A percentile compares a stretch with the other conserved stretches of the same genome.
Conservation (phyloP, 73 alveolate species). For the Paramecium octaurelia region DNA sequence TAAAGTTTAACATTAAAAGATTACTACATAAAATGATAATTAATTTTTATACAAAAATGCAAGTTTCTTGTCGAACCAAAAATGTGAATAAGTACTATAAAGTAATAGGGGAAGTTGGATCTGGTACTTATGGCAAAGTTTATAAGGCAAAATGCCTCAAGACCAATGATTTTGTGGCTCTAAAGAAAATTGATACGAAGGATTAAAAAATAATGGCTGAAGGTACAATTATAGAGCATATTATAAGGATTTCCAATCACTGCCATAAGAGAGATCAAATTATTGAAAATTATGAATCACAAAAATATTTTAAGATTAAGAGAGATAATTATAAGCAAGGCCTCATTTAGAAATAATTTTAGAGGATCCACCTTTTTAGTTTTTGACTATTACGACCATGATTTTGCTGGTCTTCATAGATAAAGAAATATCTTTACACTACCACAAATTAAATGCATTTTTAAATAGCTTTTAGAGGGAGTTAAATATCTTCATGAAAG, state of each 20-base stretch:
- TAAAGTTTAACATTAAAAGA: neutral
- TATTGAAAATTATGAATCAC: slow-evolving; percentile 89
- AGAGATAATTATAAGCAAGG: slow-evolving; percentile 86
- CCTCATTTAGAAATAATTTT: slow-evolving; percentile 71
- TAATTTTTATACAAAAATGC: neutral
- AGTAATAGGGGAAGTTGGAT: slow-evolving; percentile 76
- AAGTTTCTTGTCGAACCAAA: slow-evolving; percentile 52
- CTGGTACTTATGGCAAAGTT: slow-evolving; percentile 96
- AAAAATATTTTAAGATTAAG: slow-evolving; percentile 87
- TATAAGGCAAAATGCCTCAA: slow-evolving; percentile 83
- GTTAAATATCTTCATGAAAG: slow-evolving; percentile 81
- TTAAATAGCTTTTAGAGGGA: slow-evolving; percentile 76
- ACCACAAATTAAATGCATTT: slow-evolving; percentile 79
- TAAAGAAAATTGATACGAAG: slow-evolving; percentile 85
- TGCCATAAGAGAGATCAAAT: slow-evolving; percentile 94
- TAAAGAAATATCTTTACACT: slow-evolving; percentile 67
- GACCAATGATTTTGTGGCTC: slow-evolving; percentile 81
- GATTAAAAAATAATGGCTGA: slow-evolving; percentile 80
- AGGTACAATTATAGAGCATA: slow-evolving; percentile 36
- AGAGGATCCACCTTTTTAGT: slow-evolving; percentile 92
- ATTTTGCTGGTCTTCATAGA: slow-evolving; percentile 84
- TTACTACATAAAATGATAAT: neutral
- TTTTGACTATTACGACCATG: slow-evolving; percentile 94
- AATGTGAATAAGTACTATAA: slow-evolving; percentile 58
- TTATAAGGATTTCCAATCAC: slow-evolving; percentile 91